Base-by-base conservation (phyloP, 129 eudicot species). In the Solidago caesia region DNA sequence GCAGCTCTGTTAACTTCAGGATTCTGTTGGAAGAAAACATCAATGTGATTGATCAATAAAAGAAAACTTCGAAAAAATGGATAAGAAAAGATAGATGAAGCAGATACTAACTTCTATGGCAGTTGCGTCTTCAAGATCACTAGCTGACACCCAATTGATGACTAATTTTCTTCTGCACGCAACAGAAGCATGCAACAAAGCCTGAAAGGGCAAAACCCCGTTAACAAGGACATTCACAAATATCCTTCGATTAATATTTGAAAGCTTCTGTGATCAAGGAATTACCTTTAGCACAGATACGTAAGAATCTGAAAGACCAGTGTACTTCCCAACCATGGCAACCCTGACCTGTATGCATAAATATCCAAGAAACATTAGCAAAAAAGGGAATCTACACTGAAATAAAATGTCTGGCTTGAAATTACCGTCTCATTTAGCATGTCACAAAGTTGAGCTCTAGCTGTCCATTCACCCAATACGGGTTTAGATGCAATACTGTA, bases 241-340 rank as follows among this genome's bases (percentile, higher is more conserved):
- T 72, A 16, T 0, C 0, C 21, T 16, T 41, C 56, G 9, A 53
- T 73, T 4, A n/a, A 16, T 0, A 44, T 46, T 16, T 41, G 8
- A 77, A 60, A 14, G 13, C 6, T 48, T 60, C 47, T 29, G 29
- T 33, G 33, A 44, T 46, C 46, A 6, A 78, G 11, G 44, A 11
- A 65, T 73, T 63, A 92, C 98, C 98, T 92, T 92, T 65, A 92
- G 85, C 27, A 92, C 98, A 79, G 96, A 92, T 29, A 89, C 76
- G 75, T 92, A 92, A 64, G 98, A 85, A 86, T 92, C 98, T 49
- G 96, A 75, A 76, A 89, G 96, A 45, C 94, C 96, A 1, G 98
- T 92, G 85, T 89, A 92, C 85, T 92, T 92, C 59, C 98, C 96
- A 44, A 92, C 98, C 98, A 92, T 89, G 33, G 98, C 96, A 57